phyloP scores from a whole-genome alignment of 805 yeast species.

The Candida michaelii region DNA sequence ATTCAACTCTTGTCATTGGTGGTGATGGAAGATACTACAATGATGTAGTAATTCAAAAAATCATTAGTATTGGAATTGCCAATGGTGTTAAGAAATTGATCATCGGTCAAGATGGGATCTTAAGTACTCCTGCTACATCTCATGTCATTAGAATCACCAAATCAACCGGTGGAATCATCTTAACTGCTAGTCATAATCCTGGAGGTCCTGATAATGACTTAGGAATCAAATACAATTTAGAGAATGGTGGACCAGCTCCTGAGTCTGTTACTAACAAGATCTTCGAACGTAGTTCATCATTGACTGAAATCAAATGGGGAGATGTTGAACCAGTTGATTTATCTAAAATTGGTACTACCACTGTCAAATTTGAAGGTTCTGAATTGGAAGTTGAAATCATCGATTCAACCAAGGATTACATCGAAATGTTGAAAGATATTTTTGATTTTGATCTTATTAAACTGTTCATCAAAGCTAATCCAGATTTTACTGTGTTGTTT shows the following conservation, averaged over 20 bases:
- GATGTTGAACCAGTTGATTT: conserved; percentile 65
- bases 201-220: conserved; percentile 92
- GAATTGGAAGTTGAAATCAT: conserved; percentile 75
- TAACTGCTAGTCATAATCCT: conserved; percentile 97
- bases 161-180: conserved; percentile 90
- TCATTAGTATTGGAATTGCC: conserved; percentile 83
- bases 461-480: conserved; percentile 56
- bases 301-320: conserved; percentile 58
- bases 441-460: conserved; percentile 85
- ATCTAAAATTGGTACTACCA: conserved; percentile 49
- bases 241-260: conserved; percentile 98
- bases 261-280: conserved; percentile 89
- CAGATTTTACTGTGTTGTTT: conserved; percentile 70
- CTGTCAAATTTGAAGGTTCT: conserved; percentile 38
- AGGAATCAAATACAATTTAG: conserved; percentile 93
- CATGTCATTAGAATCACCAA: conserved; percentile 75
- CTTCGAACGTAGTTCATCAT: conserved; percentile 61
- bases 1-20: conserved; percentile 82
- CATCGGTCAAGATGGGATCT: conserved; percentile 82
- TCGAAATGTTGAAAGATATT: conserved; percentile 73
- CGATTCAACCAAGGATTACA: conserved; percentile 78
- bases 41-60: conserved; percentile 73
- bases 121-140: conserved; percentile 97
- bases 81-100: conserved; percentile 85
- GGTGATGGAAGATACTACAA: conserved; percentile 97